These are phyloP conservation scores for Suillus spraguei DNA, from an alignment of 768 basidiomycete genomes.

Conservation along the genomic window DNA sequence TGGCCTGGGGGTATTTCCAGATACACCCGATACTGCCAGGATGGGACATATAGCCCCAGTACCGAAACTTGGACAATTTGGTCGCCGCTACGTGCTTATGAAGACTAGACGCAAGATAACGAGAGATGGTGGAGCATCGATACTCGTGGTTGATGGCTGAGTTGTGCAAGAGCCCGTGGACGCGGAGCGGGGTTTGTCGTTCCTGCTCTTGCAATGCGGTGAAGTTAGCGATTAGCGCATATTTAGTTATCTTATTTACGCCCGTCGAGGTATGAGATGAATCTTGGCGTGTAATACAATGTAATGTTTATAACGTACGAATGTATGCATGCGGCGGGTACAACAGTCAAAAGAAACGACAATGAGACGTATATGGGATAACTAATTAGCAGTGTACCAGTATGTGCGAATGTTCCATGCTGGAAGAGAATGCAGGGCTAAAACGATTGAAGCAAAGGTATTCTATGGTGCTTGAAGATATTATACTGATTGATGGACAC, in stretches of 20 bases:
- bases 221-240: background rate
- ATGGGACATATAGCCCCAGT: constrained; percentile 16
- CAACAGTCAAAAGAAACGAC: background rate
- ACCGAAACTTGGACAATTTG: constrained; percentile 47
- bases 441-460: background rate
- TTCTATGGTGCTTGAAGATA: constrained; percentile 8
- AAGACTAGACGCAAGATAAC: constrained; percentile 67
- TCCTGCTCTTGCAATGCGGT: background rate
- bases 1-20: constrained; percentile 49
- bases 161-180: background rate
- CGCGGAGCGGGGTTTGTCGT: background rate
- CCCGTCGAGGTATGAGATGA: background rate
- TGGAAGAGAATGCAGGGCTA: background rate
- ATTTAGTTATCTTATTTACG: background rate
- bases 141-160: constrained; percentile 40
- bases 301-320: background rate
- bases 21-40: constrained; percentile 18
- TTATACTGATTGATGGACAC: background rate
- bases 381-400: constrained; percentile 2
- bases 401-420: background rate
- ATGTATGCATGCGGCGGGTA: background rate
- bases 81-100: constrained; percentile 59
- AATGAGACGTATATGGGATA: background rate
- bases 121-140: constrained; percentile 63
- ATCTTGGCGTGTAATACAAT: background rate